Evolutionary conservation across 768 basidiomycete species (phyloP).

Genomic region (Suillus variegatus): DNA sequence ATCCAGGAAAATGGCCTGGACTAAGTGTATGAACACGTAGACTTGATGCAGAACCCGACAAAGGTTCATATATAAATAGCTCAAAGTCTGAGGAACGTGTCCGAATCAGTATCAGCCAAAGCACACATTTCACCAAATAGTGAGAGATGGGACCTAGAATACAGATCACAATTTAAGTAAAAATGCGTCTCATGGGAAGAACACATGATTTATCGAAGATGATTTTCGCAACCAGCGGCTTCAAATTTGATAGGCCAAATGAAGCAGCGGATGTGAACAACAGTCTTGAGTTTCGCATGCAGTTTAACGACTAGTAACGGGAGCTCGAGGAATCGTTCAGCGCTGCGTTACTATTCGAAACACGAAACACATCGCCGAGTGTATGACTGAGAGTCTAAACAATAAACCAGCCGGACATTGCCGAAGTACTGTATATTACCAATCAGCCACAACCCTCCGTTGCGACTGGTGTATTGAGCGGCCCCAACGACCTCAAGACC

Average conservation of each 20-base stretch:
- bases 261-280: no score
- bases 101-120: not conserved
- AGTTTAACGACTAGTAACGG: no score
- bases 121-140: not conserved
- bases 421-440: slow-evolving; percentile 31
- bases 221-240: not conserved
- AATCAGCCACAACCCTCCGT: slow-evolving; percentile 29
- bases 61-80: no score
- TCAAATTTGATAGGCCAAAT: not conserved
- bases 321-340: no score
- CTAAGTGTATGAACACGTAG: no score
- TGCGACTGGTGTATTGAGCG: slow-evolving; percentile 24
- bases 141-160: no score
- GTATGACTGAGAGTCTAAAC: no score
- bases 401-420: slow-evolving; percentile 16
- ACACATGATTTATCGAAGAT: not conserved
- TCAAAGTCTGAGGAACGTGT: not conserved
- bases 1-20: not conserved
- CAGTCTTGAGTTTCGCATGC: no score
- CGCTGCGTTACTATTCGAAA: no score
- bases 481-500: slow-evolving; percentile 35
- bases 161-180: no score
- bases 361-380: no score
- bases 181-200: not conserved
- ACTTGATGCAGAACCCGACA: not conserved